These are phyloP conservation scores for Dunaliella primolecta DNA, from an alignment of 139 green algal genomes.

Conservation along the genomic window DNA sequence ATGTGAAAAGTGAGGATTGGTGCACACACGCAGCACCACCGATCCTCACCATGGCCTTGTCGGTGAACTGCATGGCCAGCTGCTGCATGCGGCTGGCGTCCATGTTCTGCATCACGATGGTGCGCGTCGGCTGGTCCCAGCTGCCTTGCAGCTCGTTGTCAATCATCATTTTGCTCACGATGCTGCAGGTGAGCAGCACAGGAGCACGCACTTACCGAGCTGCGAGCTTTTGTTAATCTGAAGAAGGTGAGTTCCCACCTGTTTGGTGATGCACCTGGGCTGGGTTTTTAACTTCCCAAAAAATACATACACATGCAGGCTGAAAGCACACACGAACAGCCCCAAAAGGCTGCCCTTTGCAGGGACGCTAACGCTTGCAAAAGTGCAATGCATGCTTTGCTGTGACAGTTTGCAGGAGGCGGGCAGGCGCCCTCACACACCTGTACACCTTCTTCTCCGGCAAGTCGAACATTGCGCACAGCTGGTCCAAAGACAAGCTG, in stretches of 20 bases:
- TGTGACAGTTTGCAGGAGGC: no score
- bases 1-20: no score
- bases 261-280: no score
- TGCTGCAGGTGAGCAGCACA: slow-evolving; percentile 37
- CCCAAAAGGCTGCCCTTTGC: no score
- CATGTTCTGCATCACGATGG: slow-evolving; percentile 87
- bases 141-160: slow-evolving; percentile 81
- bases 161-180: slow-evolving; percentile 90
- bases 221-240: no score
- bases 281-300: no score
- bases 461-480: slow-evolving; percentile 89
- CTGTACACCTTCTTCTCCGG: slow-evolving; percentile 60
- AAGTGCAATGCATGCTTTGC: no score
- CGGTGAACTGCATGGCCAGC: slow-evolving; percentile 71
- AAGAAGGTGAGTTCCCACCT: no score
- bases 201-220: neutral
- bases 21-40: no score
- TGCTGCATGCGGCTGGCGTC: slow-evolving; percentile 79
- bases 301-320: no score
- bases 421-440: neutral
- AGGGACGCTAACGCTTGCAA: no score
- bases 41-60: slow-evolving; percentile 58
- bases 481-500: slow-evolving; percentile 78
- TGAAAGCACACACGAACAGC: no score
- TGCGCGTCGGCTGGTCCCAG: slow-evolving; percentile 92